These are phyloP conservation scores for Pyrenophora teres DNA, from an alignment of 2,329 filamentous ascomycete genomes.

Conservation along the genomic window DNA sequence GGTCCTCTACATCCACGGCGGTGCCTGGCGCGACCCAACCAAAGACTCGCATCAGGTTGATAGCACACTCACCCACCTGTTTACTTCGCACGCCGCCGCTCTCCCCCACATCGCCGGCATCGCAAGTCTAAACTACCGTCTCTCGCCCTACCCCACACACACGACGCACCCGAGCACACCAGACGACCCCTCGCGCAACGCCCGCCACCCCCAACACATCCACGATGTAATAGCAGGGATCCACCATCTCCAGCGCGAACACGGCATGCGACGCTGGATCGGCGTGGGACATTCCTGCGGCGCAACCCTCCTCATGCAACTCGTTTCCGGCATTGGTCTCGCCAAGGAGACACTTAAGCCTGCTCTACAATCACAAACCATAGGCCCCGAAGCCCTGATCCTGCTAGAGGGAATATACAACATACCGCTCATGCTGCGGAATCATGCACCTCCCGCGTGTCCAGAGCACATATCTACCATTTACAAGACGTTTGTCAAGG, in stretches of 20 bases:
- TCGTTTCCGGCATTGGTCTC: slow-evolving; percentile 35
- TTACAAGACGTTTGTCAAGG: slow-evolving; percentile 63
- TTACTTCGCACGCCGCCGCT: slow-evolving; percentile 16
- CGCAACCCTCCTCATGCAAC: slow-evolving; percentile 66
- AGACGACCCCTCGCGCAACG: slow-evolving; percentile 54
- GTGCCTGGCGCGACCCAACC: slow-evolving; percentile 56
- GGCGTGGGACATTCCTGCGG: slow-evolving; percentile 68
- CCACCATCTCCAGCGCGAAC: slow-evolving; percentile 54
- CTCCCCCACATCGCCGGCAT: slow-evolving; percentile 59
- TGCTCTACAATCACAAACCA: too few species aligned
- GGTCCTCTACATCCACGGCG: slow-evolving; percentile 55
- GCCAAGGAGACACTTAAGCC: neutral
- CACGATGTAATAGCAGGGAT: slow-evolving; percentile 61
- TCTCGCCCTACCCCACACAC: slow-evolving; percentile 58
- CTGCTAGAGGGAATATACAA: slow-evolving; percentile 71
- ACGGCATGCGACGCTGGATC: slow-evolving; percentile 57
- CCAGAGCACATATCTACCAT: slow-evolving; percentile 46
- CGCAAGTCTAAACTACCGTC: slow-evolving; percentile 68
- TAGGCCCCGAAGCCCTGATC: slow-evolving; percentile 54
- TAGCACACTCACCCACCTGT: slow-evolving; percentile 46
- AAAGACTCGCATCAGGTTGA: slow-evolving; percentile 44
- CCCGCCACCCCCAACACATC: slow-evolving; percentile 65
- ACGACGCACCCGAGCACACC: slow-evolving; percentile 53
- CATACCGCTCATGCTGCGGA: slow-evolving; percentile 57
- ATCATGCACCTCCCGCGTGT: slow-evolving; percentile 46